These are phyloP conservation scores for Rhododendron mucronatum DNA, from an alignment of 148 eudicot genomes.

Conservation along the genomic window DNA sequence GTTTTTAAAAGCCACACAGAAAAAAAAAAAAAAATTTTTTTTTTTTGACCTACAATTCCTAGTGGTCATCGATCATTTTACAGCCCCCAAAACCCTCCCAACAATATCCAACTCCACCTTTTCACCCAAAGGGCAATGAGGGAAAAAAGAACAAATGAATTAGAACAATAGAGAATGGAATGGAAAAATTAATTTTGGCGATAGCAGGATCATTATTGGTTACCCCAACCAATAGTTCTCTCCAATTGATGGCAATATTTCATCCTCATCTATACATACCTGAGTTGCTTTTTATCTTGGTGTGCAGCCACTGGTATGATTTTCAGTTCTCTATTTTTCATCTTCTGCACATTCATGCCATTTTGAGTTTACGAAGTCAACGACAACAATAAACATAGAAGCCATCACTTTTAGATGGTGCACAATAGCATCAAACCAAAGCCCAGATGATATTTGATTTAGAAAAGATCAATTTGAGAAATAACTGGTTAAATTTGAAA, in stretches of 20 bases:
- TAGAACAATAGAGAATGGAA: neutral
- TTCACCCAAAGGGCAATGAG: neutral
- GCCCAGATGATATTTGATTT: neutral
- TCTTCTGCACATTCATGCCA: neutral
- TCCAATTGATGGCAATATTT: neutral
- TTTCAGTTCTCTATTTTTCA: neutral
- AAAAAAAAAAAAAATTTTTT: too few species aligned
- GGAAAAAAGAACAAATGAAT: neutral
- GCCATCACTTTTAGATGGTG: neutral
- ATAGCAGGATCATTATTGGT: neutral
- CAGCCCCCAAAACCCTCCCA: neutral
- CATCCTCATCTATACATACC: neutral
- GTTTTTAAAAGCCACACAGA: too few species aligned
- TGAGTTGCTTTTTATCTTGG: neutral
- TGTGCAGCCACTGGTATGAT: neutral
- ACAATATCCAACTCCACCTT: neutral
- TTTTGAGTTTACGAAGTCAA: neutral
- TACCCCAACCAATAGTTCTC: neutral
- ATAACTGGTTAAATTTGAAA: neutral
- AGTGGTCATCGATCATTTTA: too few species aligned
- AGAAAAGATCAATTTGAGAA: neutral
- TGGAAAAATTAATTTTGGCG: neutral
- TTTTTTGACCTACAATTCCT: too few species aligned
- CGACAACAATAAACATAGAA: neutral
- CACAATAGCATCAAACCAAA: neutral